Conservation (phyloP, 2,329 filamentous ascomycete genomes). For the Cercospora nicotianae region DNA sequence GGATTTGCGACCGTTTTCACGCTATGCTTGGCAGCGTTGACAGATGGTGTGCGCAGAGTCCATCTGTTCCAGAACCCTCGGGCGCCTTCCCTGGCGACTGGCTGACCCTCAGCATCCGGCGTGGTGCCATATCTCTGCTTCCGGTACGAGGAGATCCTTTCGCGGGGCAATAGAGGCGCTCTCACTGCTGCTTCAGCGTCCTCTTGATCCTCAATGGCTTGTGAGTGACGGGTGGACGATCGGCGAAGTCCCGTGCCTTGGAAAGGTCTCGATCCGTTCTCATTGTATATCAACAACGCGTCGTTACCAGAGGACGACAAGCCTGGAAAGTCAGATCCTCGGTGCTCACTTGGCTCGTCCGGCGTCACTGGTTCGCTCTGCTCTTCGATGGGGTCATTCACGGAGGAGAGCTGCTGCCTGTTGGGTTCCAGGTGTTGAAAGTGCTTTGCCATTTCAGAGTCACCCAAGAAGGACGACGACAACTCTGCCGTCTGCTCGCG, state of each 20-base stretch:
- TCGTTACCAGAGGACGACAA: conserved; percentile 11
- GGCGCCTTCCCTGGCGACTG: background rate
- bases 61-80: conserved; percentile 34
- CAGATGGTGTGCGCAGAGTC: conserved; percentile 34
- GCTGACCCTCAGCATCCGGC: conserved; percentile 31
- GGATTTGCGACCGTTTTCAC: conserved; percentile 54
- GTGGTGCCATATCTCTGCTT: conserved; percentile 29
- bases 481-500: conserved; percentile 42
- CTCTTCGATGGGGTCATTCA: conserved; percentile 37
- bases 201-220: conserved; percentile 32
- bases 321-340: conserved; percentile 7
- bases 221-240: conserved; percentile 25
- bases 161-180: conserved; percentile 41
- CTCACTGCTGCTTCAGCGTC: conserved; percentile 28
- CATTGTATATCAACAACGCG: conserved; percentile 21
- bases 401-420: background rate
- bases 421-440: conserved; percentile 27
- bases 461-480: conserved; percentile 41
- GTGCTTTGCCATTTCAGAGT: conserved; percentile 34
- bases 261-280: conserved; percentile 7
- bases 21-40: conserved; percentile 23
- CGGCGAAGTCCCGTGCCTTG: conserved; percentile 2
- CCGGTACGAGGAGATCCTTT: conserved; percentile 28
- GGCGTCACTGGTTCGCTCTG: conserved; percentile 39
- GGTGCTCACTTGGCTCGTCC: conserved; percentile 17